A percentile compares a stretch with the other conserved stretches of the same genome.
These are phyloP conservation scores for Blastobotrys proliferans DNA, from an alignment of 1,139 yeast genomes.

Conservation along the genomic window DNA sequence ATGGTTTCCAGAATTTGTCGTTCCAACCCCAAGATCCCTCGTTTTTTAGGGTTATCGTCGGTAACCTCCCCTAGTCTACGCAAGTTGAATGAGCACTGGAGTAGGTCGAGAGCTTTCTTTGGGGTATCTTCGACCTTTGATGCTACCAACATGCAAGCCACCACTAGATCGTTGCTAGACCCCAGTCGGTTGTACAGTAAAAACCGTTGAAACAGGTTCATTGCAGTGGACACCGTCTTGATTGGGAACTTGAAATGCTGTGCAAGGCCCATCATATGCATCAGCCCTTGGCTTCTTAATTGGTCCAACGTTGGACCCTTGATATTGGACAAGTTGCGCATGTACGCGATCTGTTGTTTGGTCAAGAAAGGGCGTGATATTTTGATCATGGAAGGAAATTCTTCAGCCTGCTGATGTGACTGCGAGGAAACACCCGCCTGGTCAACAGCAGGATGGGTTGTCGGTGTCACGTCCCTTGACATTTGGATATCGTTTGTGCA, in stretches of 20 bases:
- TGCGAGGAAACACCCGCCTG: background rate
- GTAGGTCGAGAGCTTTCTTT: slow-evolving; percentile 65
- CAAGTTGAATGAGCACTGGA: slow-evolving; percentile 24
- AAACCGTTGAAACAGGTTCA: slow-evolving; percentile 29
- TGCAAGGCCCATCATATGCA: slow-evolving; percentile 24
- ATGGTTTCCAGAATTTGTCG: slow-evolving; percentile 69
- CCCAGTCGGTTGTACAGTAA: slow-evolving; percentile 22
- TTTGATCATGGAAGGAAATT: slow-evolving; percentile 23
- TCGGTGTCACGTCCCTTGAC: no score
- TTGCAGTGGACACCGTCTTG: slow-evolving; percentile 33
- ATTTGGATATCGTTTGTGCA: no score
- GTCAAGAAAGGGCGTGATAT: slow-evolving; percentile 24
- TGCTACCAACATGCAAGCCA: slow-evolving; percentile 74
- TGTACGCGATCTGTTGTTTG: slow-evolving; percentile 22
- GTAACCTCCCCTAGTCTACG: slow-evolving; percentile 24
- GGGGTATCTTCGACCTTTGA: slow-evolving; percentile 86
- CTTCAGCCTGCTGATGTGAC: background rate
- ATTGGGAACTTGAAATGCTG: slow-evolving; percentile 29
- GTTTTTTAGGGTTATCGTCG: slow-evolving; percentile 17
- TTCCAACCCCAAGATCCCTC: slow-evolving; percentile 41
- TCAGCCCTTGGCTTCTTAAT: slow-evolving; percentile 23
- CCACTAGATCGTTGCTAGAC: slow-evolving; percentile 48
- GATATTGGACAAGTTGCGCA: slow-evolving; percentile 19
- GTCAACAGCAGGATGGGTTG: no score
- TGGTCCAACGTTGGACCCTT: slow-evolving; percentile 19